Evolutionary conservation across 2,329 filamentous ascomycete genomes (phyloP), one percentile per base, ranked within the genome.

Genomic region (Grosmannia huntii): DNA sequence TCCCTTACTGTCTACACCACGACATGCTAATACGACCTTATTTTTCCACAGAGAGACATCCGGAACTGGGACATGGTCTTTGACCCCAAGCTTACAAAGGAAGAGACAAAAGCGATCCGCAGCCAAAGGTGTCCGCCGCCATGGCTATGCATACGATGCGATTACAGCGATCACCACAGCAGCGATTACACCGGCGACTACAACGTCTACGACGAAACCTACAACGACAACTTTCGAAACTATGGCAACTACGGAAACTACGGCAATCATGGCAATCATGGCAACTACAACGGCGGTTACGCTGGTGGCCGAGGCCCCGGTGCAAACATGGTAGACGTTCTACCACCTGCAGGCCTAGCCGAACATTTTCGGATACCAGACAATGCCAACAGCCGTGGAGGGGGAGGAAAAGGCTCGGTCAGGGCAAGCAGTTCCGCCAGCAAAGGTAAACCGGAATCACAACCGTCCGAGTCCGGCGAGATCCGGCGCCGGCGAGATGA

Each of bases 61-160:
- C 7, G 38, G 12, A 56, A 57, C 57, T 62, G 61, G 61, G 28
- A 44, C 50, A 44, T 62, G 53, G 54, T 55, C 50, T 61, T 61
- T 46, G 46, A 62, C 28, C 61, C 61, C 28, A 58, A 57, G 28
- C 9, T 62, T 16, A 58, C 57, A 28, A 23, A 46, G 21, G 31
- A 46, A 1, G 57, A 59, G 21, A 53, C 61, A 27, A 4, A 48
- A 28, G 31, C 19, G 25, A 59, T 62, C 28, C 52, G 5, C 27
- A 28, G 6, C 38, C 19, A 44, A 31, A 46, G 25, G n/a, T 21
- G n/a, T 38, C 12, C 12, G 5, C 28, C 19, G 33, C 16, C 14
- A 41, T 11, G 9, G 21, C 28, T 31, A 53, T n/a, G 21, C n/a
- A 50, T 23, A 50, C 41, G 16, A 46, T 46, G 16, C 6, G 36